Percentiles rank a stretch among this genome's conserved stretches.
Conservation (phyloP, 148 eudicot genomes). For the Vaccinium darrowii region DNA sequence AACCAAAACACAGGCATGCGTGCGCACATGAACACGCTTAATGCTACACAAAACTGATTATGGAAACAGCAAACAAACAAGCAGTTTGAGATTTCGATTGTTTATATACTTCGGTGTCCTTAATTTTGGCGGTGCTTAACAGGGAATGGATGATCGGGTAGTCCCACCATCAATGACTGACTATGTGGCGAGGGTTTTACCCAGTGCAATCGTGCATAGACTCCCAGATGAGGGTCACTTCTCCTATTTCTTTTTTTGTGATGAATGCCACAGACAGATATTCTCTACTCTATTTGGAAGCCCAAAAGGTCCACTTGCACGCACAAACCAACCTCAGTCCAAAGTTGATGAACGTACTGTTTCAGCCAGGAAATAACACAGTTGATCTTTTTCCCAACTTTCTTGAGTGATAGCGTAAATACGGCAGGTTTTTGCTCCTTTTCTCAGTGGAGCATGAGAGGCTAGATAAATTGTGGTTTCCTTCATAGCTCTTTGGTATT, state of each 20-base stretch:
- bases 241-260: slow-evolving; percentile 71
- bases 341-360: slow-evolving; percentile 12
- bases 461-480: background rate
- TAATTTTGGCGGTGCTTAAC: slow-evolving; percentile 23
- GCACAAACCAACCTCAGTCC: slow-evolving; percentile 21
- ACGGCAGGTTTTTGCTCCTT: slow-evolving; percentile 19
- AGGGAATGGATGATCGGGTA: slow-evolving; percentile 82
- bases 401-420: background rate
- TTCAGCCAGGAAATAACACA: background rate
- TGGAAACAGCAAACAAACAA: background rate
- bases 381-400: background rate
- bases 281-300: slow-evolving; percentile 68
- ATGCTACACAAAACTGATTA: background rate
- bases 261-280: slow-evolving; percentile 73
- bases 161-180: slow-evolving; percentile 79
- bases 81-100: background rate
- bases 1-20: too few species aligned
- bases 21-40: too few species aligned
- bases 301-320: slow-evolving; percentile 60
- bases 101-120: background rate
- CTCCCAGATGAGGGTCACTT: slow-evolving; percentile 85
- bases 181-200: slow-evolving; percentile 63
- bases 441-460: slow-evolving; percentile 9
- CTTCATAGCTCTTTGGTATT: background rate
- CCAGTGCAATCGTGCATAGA: slow-evolving; percentile 50